A percentile compares a stretch with the other conserved stretches of the same genome.
These are phyloP conservation scores for Quercus variabilis DNA, from an alignment of 306 rosid species.

Conservation along the genomic window DNA sequence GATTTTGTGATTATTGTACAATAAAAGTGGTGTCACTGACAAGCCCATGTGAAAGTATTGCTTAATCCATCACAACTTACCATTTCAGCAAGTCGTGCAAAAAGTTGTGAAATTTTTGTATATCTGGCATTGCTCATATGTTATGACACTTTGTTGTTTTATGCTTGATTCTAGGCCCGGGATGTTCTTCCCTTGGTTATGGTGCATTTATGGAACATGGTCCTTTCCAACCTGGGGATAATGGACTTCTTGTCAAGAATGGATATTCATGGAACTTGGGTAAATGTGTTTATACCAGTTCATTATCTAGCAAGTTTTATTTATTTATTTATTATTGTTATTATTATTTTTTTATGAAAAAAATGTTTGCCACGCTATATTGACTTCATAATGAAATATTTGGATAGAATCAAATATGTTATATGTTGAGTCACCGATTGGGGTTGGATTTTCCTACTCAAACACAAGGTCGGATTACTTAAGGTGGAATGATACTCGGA, in stretches of 20 bases:
- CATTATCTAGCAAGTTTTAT: neutral
- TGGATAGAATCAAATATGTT: neutral
- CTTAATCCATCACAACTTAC: too few relatives aligned
- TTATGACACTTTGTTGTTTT: neutral
- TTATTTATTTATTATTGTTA: too few relatives aligned
- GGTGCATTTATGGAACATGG: neutral
- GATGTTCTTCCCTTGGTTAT: neutral
- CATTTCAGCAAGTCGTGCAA: too few relatives aligned
- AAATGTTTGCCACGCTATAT: neutral
- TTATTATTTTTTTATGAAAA: neutral
- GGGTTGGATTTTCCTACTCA: neutral
- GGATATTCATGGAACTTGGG: constrained; percentile 4
- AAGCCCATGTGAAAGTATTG: too few relatives aligned
- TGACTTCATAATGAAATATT: neutral
- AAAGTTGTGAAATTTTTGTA: neutral
- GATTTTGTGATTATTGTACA: too few relatives aligned
- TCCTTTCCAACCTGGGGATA: neutral
- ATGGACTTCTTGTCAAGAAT: neutral
- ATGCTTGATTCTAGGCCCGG: neutral
- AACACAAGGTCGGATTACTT: neutral
- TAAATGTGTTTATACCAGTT: neutral
- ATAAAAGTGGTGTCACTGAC: too few relatives aligned
- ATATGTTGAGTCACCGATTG: neutral
- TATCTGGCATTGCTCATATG: too few relatives aligned
- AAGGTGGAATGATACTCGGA: neutral